Percentiles rank a stretch among this genome's conserved stretches.
Conservation (phyloP, 306 rosid genomes). For the Dryas drummondii region DNA sequence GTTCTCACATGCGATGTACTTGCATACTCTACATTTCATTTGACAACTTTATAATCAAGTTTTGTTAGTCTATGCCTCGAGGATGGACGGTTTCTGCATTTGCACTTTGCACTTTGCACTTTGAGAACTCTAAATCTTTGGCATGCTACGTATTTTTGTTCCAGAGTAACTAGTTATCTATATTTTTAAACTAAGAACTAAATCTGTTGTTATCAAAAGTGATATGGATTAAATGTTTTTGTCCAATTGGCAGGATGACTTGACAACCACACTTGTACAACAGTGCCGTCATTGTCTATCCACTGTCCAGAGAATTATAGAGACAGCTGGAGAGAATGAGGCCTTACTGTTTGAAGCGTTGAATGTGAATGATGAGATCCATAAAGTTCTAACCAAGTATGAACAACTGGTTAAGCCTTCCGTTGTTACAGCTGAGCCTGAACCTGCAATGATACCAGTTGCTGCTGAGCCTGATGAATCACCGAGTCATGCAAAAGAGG, state of each 20-base stretch:
- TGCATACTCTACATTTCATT: not conserved
- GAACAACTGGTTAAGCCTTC: constrained; percentile 68
- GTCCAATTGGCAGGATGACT: constrained; percentile 67
- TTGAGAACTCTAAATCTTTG: not conserved
- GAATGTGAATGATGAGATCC: constrained; percentile 92
- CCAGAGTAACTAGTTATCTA: not conserved
- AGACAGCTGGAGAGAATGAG: constrained; percentile 85
- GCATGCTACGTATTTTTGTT: not conserved
- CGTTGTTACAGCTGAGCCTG: constrained; percentile 49
- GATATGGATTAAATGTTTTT: not conserved
- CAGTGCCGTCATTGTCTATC: constrained; percentile 77
- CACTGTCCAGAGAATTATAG: constrained; percentile 70
- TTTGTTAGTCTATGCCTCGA: not conserved
- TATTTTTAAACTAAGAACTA: not conserved
- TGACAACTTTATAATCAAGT: not conserved
- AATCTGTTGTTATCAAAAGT: not conserved
- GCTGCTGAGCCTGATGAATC: constrained; percentile 95
- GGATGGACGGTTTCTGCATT: not conserved
- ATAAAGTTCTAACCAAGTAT: constrained; percentile 71
- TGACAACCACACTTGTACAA: constrained; percentile 82
- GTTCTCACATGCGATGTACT: not conserved
- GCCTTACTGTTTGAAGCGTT: constrained; percentile 94
- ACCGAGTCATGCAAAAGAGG: constrained; percentile 58
- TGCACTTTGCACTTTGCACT: not conserved
- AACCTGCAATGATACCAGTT: constrained; percentile 98